Conservation (phyloP, 352 stramenopile genomes). For the Phytophthora lateralis region DNA sequence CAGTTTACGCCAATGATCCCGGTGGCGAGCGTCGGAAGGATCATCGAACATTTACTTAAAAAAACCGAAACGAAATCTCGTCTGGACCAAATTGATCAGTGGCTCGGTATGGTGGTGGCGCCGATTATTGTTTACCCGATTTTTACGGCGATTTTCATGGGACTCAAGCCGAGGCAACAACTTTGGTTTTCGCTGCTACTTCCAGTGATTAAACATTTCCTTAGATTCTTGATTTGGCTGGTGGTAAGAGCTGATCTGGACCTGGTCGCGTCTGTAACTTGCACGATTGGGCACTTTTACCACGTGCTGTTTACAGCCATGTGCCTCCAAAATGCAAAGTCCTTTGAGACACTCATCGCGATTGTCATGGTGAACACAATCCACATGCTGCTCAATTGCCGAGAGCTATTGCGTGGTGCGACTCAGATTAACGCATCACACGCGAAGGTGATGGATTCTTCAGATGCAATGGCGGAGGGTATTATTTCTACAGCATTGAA, state of each 20-base stretch:
- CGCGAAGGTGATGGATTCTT: not conserved
- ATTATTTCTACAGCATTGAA: not conserved
- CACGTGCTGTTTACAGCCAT: slow-evolving; percentile 43
- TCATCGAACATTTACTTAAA: slow-evolving; percentile 5
- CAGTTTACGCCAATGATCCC: slow-evolving; percentile 22
- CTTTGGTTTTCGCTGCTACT: slow-evolving; percentile 40
- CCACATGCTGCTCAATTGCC: slow-evolving; percentile 30
- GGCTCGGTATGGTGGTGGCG: slow-evolving; percentile 13
- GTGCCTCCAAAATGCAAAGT: slow-evolving; percentile 51
- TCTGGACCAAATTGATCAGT: slow-evolving; percentile 14
- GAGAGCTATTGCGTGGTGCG: slow-evolving; percentile 9
- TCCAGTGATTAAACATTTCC: slow-evolving; percentile 33
- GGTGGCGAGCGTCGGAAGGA: slow-evolving; percentile 2
- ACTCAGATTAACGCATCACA: too few species aligned
- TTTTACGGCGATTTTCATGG: slow-evolving; percentile 40
- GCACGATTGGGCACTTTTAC: slow-evolving; percentile 35
- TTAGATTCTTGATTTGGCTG: slow-evolving; percentile 22
- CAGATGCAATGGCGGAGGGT: not conserved
- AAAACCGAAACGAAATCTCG: slow-evolving; percentile 3
- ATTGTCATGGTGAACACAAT: slow-evolving; percentile 22
- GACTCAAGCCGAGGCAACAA: slow-evolving; percentile 25
- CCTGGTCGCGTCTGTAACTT: slow-evolving; percentile 16
- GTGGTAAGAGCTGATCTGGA: slow-evolving; percentile 27
- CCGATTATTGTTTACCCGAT: slow-evolving; percentile 35
- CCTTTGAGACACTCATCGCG: slow-evolving; percentile 27